A percentile compares a stretch with the other conserved stretches of the same genome.
Evolutionary conservation across 176 grass and related monocot genomes (phyloP).

Genomic region (Eremochloa ophiuroides): DNA sequence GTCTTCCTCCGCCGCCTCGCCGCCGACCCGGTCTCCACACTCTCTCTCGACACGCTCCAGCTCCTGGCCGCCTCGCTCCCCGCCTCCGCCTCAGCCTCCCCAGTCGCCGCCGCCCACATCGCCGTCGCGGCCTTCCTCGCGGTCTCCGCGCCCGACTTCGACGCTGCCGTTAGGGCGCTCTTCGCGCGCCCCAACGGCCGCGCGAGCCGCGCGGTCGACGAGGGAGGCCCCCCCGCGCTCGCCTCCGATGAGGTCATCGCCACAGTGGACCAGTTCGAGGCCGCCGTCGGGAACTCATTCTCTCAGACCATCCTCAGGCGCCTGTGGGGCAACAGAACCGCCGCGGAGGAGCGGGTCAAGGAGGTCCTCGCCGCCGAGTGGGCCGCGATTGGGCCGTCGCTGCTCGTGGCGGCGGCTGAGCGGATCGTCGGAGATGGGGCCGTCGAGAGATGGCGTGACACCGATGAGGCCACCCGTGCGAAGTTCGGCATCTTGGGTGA

Average conservation of each 20-base stretch:
- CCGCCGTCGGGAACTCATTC: conserved; percentile 29
- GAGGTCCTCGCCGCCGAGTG: conserved; percentile 34
- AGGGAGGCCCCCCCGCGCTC: conserved; percentile 2
- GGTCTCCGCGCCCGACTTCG: conserved; percentile 28
- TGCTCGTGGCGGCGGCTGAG: conserved; percentile 28
- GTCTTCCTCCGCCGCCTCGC: conserved; percentile 40
- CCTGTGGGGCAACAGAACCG: conserved; percentile 4
- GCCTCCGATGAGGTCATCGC: conserved; percentile 1
- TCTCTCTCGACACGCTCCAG: conserved; percentile 31
- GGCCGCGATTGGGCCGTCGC: conserved; percentile 31
- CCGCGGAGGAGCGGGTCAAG: conserved; percentile 28
- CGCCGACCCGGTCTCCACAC: conserved; percentile 28
- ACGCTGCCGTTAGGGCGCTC: conserved; percentile 20
- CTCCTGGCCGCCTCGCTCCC: too few species aligned
- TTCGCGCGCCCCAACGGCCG: conserved; percentile 36
- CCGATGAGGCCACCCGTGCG: not conserved
- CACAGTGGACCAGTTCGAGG: conserved; percentile 31
- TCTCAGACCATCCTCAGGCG: conserved; percentile 12
- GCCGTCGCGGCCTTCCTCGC: conserved; percentile 29
- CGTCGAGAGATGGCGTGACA: conserved; percentile 8
- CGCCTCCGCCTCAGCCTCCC: conserved; percentile 1
- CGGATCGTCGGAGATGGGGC: conserved; percentile 30
- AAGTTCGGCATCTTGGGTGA: conserved; percentile 33
- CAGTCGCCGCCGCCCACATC: conserved; percentile 10
- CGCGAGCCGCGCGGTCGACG: not conserved